Base-by-base conservation (phyloP, 2,329 filamentous ascomycete genomes). In the Fusarium sp. region DNA sequence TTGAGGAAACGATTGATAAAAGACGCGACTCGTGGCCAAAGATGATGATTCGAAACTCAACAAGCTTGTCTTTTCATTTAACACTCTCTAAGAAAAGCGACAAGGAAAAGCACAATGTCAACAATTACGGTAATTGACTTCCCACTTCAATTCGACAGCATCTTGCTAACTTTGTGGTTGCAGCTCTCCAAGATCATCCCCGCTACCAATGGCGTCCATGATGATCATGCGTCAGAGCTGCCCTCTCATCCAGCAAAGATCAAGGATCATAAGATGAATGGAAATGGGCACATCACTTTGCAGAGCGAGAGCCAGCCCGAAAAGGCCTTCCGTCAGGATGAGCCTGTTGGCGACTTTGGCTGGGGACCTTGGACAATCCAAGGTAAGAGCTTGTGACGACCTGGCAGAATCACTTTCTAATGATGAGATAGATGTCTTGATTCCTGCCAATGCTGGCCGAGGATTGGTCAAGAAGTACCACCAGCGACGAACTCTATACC, bases 391-490 rank as follows among this genome's bases (percentile, higher is more conserved):
- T n/a, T n/a, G n/a, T n/a, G n/a, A n/a, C n/a, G n/a, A n/a, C n/a
- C n/a, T n/a, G n/a, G n/a, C 31, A 56, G 11, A 25, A 31, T n/a
- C 45, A 31, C 9, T 56, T 6, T 36, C 33, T 38, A 9, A 57
- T 22, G 10, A 38, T 29, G 52, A 36, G 8, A 9, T n/a, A 69
- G 66, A 69, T 40, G 66, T 69, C 22, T 9, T 65, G 29, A 69
- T 69, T 42, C 66, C 66, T 16, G 13, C 62, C 35, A 40, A 57
- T 22, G 66, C 63, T 36, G 66, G 66, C 1, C 63, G 62, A 9
- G 66, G 66, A 6, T 25, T 69, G 20, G 63, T 69, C 36, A 69
- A 69, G 36, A 69, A 69, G 58, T 66, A 69, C 47, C 63, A 69
- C 6, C 66, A 69, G 35, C 16, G 47, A 27, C 63, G 63, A 45